Percentiles rank a stretch among this genome's conserved stretches.
Evolutionary conservation across 495 filamentous ascomycete genomes (phyloP).

Genomic region (Melanomma pulvis-pyrius): DNA sequence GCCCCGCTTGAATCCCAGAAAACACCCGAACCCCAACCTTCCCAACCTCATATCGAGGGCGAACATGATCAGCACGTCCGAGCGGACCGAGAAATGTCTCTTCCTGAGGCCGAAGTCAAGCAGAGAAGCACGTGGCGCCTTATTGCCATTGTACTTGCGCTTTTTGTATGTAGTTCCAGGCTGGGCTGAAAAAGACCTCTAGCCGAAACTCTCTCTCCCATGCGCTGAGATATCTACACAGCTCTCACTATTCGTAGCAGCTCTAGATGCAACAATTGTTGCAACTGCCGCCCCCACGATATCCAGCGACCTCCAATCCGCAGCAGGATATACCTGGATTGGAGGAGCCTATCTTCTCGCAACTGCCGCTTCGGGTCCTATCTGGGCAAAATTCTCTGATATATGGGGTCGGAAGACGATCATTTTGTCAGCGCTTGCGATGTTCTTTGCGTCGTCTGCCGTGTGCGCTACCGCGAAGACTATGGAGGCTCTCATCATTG

Average conservation of each 20-base stretch:
- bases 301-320: constrained; percentile 60
- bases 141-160: constrained; percentile 8
- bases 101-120: neutral
- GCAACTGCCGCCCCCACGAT: constrained; percentile 61
- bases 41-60: too few relatives aligned
- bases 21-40: too few relatives aligned
- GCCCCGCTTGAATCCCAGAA: too few relatives aligned
- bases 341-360: constrained; percentile 65
- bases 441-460: constrained; percentile 47
- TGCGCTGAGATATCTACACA: constrained; percentile 1
- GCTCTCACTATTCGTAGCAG: constrained; percentile 59
- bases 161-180: constrained; percentile 12
- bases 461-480: constrained; percentile 53
- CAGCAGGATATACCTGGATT: constrained; percentile 67
- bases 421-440: constrained; percentile 50
- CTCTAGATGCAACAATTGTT: constrained; percentile 67
- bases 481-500: constrained; percentile 60
- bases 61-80: neutral
- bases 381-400: constrained; percentile 62
- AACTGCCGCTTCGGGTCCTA: constrained; percentile 55
- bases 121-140: constrained; percentile 2
- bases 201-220: neutral
- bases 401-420: constrained; percentile 66
- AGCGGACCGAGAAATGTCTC: neutral
- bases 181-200: neutral